A percentile compares a stretch with the other conserved stretches of the same genome.
Conservation (phyloP, 306 rosid genomes). For the Oxytropis ochrocephala region DNA sequence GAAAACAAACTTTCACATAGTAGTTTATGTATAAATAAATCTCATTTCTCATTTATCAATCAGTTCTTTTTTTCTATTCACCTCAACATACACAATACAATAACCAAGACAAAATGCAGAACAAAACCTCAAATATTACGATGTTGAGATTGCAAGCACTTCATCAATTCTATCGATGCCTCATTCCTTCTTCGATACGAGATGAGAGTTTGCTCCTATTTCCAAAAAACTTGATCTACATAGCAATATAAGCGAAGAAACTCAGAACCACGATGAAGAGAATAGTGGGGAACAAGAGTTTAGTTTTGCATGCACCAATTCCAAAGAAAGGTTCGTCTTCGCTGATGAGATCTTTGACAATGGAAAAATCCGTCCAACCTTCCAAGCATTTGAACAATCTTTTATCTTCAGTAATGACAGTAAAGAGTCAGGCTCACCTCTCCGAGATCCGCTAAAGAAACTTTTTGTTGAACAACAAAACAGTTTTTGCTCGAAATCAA, state of each 20-base stretch:
- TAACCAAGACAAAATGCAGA: no score
- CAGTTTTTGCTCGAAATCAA: neutral
- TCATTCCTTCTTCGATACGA: no score
- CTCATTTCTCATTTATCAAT: no score
- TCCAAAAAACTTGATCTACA: neutral
- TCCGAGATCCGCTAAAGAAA: slow-evolving; percentile 39
- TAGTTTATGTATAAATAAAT: no score
- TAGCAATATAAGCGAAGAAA: neutral
- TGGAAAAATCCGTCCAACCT: slow-evolving; percentile 44
- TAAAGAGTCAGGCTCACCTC: neutral
- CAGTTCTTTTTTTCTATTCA: no score
- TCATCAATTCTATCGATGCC: no score
- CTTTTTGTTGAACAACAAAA: slow-evolving; percentile 28
- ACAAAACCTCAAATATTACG: no score
- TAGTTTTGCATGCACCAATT: slow-evolving; percentile 34
- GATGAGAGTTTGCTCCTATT: neutral
- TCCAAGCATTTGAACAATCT: neutral
- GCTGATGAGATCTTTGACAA: slow-evolving; percentile 50
- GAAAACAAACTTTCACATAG: no score
- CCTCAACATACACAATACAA: no score
- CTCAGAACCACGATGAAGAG: neutral
- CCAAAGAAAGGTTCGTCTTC: slow-evolving; percentile 21
- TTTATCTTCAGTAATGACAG: slow-evolving; percentile 3
- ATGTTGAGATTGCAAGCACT: no score
- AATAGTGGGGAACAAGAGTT: slow-evolving; percentile 22